phyloP scores from a whole-genome alignment of 106 monocot species.

The Dendrobium chrysotoxum region DNA sequence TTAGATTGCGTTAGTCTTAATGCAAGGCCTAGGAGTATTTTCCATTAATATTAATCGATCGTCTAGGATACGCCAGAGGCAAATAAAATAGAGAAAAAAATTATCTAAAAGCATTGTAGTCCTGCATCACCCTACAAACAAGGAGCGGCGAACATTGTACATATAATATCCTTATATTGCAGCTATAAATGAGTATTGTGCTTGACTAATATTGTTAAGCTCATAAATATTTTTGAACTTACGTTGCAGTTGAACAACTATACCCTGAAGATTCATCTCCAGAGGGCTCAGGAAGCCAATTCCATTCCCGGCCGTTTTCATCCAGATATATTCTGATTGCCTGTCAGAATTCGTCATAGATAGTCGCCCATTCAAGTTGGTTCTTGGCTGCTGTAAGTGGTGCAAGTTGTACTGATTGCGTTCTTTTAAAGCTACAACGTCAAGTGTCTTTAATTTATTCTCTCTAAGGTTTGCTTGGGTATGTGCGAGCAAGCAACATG shows the following conservation, averaged over 20 bases:
- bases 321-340: conserved; percentile 25
- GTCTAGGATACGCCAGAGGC: too few species aligned
- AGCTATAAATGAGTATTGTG: neutral
- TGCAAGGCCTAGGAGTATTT: too few species aligned
- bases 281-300: conserved; percentile 25
- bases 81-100: too few species aligned
- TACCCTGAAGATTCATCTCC: conserved; percentile 24
- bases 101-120: too few species aligned
- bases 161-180: too few species aligned
- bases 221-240: too few species aligned
- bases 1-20: too few species aligned
- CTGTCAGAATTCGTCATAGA: neutral
- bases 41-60: too few species aligned
- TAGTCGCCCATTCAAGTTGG: neutral
- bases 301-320: conserved; percentile 23
- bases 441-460: neutral
- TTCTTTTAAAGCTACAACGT: neutral
- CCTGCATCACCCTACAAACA: too few species aligned
- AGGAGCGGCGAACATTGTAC: too few species aligned
- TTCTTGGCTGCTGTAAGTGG: neutral
- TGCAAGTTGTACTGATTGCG: neutral
- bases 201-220: too few species aligned
- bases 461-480: neutral
- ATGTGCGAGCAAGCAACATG: neutral
- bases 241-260: conserved; percentile 26